phyloP scores from a whole-genome alignment of 2,329 filamentous ascomycete genomes.

The Torrubiellomyces zombiae region DNA sequence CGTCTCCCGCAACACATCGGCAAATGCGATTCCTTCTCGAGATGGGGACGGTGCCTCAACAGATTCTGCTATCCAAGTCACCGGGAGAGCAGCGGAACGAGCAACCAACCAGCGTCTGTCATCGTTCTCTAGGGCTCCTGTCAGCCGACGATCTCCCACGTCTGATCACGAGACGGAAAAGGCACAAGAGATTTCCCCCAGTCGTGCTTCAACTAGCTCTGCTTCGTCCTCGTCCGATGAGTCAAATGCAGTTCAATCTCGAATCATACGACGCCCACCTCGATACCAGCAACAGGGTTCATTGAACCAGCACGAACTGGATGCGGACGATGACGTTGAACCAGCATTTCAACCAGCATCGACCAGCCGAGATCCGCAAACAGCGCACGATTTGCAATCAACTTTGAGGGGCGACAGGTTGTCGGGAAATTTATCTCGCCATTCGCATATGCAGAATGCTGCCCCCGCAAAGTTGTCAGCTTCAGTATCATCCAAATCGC shows the following conservation, averaged over 20 bases:
- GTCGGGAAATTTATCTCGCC: slow-evolving; percentile 20
- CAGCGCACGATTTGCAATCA: slow-evolving; percentile 30
- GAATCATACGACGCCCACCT: slow-evolving; percentile 43
- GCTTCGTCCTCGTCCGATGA: slow-evolving; percentile 27
- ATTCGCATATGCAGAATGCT: slow-evolving; percentile 46
- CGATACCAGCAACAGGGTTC: slow-evolving; percentile 27
- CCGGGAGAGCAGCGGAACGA: slow-evolving; percentile 12
- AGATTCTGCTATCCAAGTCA: too few relatives aligned
- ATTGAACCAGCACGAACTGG: slow-evolving; percentile 22
- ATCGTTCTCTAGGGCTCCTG: slow-evolving; percentile 27
- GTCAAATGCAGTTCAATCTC: slow-evolving; percentile 38
- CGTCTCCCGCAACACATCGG: slow-evolving; percentile 30
- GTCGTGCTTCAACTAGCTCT: slow-evolving; percentile 19
- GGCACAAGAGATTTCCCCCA: slow-evolving; percentile 20
- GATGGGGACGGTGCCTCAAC: slow-evolving; percentile 18
- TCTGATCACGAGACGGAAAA: too few relatives aligned
- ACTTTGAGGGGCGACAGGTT: slow-evolving; percentile 29
- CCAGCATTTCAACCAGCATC: slow-evolving; percentile 39
- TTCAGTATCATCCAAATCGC: slow-evolving; percentile 13
- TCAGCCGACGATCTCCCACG: too few relatives aligned
- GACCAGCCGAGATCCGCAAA: slow-evolving; percentile 18
- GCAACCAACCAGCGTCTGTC: slow-evolving; percentile 22
- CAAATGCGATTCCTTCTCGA: slow-evolving; percentile 21
- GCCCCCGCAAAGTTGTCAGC: slow-evolving; percentile 36
- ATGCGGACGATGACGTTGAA: slow-evolving; percentile 40